A percentile compares a stretch with the other conserved stretches of the same genome.
Conservation (phyloP, 495 filamentous ascomycete genomes). For the Pyrenula aspistea region DNA sequence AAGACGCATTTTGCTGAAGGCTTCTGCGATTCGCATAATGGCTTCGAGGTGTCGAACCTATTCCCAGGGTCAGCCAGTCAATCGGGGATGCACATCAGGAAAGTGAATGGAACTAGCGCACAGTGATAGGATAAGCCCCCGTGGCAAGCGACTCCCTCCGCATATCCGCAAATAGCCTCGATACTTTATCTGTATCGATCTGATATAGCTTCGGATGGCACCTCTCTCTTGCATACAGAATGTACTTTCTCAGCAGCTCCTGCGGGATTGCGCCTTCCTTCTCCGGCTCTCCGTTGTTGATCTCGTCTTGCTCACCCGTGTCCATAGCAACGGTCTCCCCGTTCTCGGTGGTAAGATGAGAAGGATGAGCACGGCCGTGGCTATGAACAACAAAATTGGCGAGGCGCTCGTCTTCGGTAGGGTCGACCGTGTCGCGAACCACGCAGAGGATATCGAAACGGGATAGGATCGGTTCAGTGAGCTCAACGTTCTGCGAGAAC, state of each 20-base stretch:
- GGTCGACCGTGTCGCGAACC: conserved; percentile 94
- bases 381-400: conserved; percentile 91
- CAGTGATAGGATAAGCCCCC: conserved; percentile 95
- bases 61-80: conserved; percentile 4
- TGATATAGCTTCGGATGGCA: conserved; percentile 90
- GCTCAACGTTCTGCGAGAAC: conserved; percentile 89
- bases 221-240: conserved; percentile 85
- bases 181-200: conserved; percentile 96
- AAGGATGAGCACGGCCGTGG: conserved; percentile 80
- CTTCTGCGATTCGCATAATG: conserved; percentile 85
- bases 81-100: background rate
- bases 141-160: conserved; percentile 82
- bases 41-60: conserved; percentile 96
- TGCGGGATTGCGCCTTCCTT: conserved; percentile 79
- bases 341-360: conserved; percentile 37
- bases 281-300: conserved; percentile 34
- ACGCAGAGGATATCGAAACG: conserved; percentile 99
- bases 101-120: conserved; percentile 44
- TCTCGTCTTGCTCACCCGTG: conserved; percentile 32
- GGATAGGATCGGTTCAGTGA: conserved; percentile 94
- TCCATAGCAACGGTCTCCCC: conserved; percentile 54
- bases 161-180: conserved; percentile 93
- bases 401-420: conserved; percentile 85
- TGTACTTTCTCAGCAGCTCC: conserved; percentile 90
- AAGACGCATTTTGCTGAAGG: conserved; percentile 92